Evolutionary conservation across 192 early-diverging fungal genomes (phyloP).

Genomic region (Coemansia sp.): DNA sequence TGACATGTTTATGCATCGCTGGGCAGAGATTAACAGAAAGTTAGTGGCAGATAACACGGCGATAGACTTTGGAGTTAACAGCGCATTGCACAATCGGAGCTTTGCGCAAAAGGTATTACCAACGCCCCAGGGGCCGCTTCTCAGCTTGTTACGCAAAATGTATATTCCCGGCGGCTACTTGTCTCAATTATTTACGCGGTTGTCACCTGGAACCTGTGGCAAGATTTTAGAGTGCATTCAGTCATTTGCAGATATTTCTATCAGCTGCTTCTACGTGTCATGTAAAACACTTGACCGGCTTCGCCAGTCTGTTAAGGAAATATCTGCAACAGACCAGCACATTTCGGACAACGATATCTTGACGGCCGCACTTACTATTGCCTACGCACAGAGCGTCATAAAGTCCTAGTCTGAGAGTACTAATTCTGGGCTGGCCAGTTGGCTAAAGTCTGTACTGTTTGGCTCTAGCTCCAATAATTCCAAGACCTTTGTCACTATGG

Average conservation of each 20-base stretch:
- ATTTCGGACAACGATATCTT: constrained; percentile 27
- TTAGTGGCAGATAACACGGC: background rate
- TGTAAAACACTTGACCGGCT: background rate
- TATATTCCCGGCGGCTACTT: background rate
- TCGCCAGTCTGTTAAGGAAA: background rate
- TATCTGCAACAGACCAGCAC: background rate
- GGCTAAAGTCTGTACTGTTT: background rate
- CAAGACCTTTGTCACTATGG: background rate
- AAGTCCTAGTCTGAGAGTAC: background rate
- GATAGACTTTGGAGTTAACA: no score
- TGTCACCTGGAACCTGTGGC: constrained; percentile 16
- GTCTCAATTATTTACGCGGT: constrained; percentile 6
- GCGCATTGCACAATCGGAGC: background rate
- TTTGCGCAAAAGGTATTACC: background rate
- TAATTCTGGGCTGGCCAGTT: background rate
- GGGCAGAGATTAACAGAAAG: constrained; percentile 7
- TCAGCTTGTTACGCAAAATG: background rate
- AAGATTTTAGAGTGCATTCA: background rate
- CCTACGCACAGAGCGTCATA: constrained; percentile 10
- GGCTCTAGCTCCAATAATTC: background rate
- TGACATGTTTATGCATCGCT: constrained; percentile 10
- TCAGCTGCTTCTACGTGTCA: constrained; percentile 14
- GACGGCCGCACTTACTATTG: constrained; percentile 2
- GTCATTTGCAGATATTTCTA: background rate
- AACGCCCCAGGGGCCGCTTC: background rate